These are phyloP conservation scores for Russula brevipes DNA, from an alignment of 768 basidiomycete species.

Conservation along the genomic window DNA sequence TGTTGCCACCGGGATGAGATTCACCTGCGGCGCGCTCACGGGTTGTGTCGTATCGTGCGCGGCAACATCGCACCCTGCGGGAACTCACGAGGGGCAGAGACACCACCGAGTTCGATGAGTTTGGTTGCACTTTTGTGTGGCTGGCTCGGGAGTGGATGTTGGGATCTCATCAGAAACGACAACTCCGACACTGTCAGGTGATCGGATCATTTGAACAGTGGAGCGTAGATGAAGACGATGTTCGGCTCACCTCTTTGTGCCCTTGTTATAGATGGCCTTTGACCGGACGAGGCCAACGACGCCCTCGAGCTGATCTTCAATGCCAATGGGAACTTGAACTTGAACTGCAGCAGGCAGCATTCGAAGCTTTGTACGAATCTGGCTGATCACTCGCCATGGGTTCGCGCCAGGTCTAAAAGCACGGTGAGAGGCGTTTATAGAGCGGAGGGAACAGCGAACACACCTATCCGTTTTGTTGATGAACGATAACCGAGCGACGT, in stretches of 20 bases:
- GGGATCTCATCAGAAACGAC: conserved; percentile 88
- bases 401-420: conserved; percentile 82
- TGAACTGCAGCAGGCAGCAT: conserved; percentile 86
- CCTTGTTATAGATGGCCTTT: conserved; percentile 93
- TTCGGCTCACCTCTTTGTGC: conserved; percentile 76
- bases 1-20: conserved; percentile 76
- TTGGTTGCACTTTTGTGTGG: conserved; percentile 78
- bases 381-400: conserved; percentile 90
- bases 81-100: conserved; percentile 84
- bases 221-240: neutral
- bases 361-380: conserved; percentile 86
- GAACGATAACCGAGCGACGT: conserved; percentile 92
- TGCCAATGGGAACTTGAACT: conserved; percentile 84
- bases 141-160: conserved; percentile 61
- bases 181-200: conserved; percentile 55
- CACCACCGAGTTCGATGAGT: conserved; percentile 93
- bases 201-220: neutral
- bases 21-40: conserved; percentile 58
- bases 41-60: conserved; percentile 60
- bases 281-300: conserved; percentile 92
- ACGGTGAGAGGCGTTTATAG: too few relatives aligned
- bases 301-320: conserved; percentile 80
- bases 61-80: conserved; percentile 69
- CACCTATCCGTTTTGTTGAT: conserved; percentile 99
- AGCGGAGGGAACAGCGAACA: conserved; percentile 1